These are phyloP conservation scores for Huntiella moniliformis DNA, from an alignment of 2,329 filamentous ascomycete species.

Conservation along the genomic window DNA sequence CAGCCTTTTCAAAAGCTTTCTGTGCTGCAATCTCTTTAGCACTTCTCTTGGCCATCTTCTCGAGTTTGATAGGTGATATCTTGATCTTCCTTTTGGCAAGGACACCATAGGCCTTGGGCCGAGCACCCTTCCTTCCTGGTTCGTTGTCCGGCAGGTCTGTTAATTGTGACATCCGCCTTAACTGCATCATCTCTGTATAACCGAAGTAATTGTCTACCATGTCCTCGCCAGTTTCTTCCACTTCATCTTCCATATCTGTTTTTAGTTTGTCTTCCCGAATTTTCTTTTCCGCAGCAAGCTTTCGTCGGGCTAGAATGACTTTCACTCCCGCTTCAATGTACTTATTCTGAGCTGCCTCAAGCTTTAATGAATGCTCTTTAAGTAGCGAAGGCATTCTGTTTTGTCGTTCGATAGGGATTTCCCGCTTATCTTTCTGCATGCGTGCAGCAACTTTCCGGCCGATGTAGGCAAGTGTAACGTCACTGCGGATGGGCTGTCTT, in stretches of 20 bases:
- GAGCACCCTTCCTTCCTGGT: background rate
- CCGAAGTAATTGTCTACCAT: too few relatives aligned
- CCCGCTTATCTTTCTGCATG: constrained; percentile 24
- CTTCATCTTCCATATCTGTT: background rate
- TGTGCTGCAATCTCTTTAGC: too few relatives aligned
- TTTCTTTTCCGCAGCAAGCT: background rate
- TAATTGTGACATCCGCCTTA: too few relatives aligned
- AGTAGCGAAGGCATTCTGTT: constrained; percentile 14
- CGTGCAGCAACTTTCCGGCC: constrained; percentile 20
- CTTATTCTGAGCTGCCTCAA: background rate
- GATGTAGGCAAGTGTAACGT: constrained; percentile 29
- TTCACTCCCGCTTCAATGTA: background rate
- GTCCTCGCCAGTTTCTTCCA: background rate
- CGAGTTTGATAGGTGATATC: too few relatives aligned
- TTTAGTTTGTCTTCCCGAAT: background rate
- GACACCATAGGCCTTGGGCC: background rate
- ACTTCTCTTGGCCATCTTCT: too few relatives aligned
- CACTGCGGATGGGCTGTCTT: constrained; percentile 23
- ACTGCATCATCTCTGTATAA: too few relatives aligned
- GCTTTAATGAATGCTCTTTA: background rate
- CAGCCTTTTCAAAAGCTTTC: background rate
- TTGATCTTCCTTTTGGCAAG: too few relatives aligned
- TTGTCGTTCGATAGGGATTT: constrained; percentile 27
- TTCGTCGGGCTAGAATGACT: background rate
- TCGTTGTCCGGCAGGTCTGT: background rate